Base-by-base conservation (phyloP, 2,329 filamentous ascomycete species). In the Neonectria coccinea region DNA sequence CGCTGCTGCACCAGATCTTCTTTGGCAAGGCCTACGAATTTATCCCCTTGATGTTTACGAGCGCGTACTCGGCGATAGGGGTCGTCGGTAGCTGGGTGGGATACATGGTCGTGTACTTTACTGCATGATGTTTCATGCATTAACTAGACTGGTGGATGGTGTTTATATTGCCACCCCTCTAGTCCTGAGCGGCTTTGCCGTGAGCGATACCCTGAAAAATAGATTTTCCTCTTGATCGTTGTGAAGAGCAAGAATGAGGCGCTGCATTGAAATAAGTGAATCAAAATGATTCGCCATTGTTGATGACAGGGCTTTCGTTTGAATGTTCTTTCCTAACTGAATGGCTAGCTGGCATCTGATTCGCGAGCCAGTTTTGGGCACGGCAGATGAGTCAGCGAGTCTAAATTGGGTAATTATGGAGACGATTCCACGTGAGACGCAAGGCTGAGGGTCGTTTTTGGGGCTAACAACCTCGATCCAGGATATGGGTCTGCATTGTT, bases 61-160 rank as follows among this genome's bases (percentile, higher is more conserved):
- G 95, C 82, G 92, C 92, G 12, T 99, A 98, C 79, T 93, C 92
- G 36, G 96, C 96, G 5, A 84, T 98, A 62, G 96, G 96, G n/a
- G 94, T 98, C 1, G 89, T 97, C 18, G 94, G 93, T 3, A 98
- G 96, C 80, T 98, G 95, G 95, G 74, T 97, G 44, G 94, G 96
- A 10, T 97, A 97, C 77, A 88, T 94, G 82, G 92, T 97, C 33
- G 94, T 98, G 55, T 98, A 95, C 80, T 94, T 97, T 74, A 84
- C 85, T 7, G 85, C 85, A 36, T 87, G 61, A 51, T 47, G 22
- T 54, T 39, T 31, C 16, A 27, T 42, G 42, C 39, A 33, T n/a
- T 31, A 53, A 59, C 54, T 44, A 33, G 48, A 51, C 47, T 41
- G 41, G 45, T 36, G 39, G 42, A 53, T 41, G 22, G 45, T 45